phyloP scores from a whole-genome alignment of 768 basidiomycete genomes.

The Calocera viscosa region DNA sequence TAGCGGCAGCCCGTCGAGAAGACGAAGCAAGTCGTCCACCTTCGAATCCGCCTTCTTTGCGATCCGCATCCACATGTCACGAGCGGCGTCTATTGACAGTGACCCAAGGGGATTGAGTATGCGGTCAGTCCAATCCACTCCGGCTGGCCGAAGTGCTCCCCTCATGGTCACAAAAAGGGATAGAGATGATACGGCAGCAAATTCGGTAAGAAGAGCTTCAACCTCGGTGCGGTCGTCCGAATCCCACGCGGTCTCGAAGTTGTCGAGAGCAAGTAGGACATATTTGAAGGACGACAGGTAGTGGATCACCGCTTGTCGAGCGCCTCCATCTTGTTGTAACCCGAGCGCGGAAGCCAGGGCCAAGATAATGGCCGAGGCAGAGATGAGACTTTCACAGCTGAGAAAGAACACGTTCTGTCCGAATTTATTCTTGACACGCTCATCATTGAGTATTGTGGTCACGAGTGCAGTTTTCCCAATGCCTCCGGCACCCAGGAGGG shows the following conservation, averaged over 20 bases:
- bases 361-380: constrained; percentile 22
- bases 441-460: constrained; percentile 25
- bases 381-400: constrained; percentile 27
- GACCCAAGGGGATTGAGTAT: not conserved
- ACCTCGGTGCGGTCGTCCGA: constrained; percentile 19
- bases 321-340: constrained; percentile 14
- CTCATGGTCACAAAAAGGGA: constrained; percentile 30
- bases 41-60: constrained; percentile 1
- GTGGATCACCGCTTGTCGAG: no score
- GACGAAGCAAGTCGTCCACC: no score
- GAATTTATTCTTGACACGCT: constrained; percentile 21
- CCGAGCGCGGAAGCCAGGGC: constrained; percentile 20
- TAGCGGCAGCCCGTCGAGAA: no score
- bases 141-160: constrained; percentile 2
- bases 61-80: constrained; percentile 22
- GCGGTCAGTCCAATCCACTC: constrained; percentile 10
- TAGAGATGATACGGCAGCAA: constrained; percentile 23
- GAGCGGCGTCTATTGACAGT: constrained; percentile 16
- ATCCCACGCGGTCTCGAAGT: constrained; percentile 34
- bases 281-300: no score
- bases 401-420: constrained; percentile 25
- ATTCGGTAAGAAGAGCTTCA: constrained; percentile 20
- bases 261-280: constrained; percentile 29
- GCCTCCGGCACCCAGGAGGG: constrained; percentile 26
- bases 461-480: constrained; percentile 33